phyloP scores from a whole-genome alignment of 352 stramenopile genomes.

The Globisporangium sylvaticum region DNA sequence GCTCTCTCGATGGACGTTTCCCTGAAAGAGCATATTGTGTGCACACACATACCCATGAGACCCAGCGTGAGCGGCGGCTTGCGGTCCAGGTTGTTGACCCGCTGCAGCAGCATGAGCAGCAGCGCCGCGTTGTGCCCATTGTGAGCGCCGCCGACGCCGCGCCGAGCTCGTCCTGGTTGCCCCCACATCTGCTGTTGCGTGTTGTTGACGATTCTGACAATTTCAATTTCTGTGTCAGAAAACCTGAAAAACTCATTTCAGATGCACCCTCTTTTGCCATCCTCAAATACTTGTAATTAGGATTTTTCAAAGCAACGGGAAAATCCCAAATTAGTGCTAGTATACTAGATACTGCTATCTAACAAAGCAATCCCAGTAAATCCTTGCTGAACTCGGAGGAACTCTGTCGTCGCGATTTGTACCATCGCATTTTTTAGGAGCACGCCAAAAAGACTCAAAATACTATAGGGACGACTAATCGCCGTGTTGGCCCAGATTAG shows the following conservation, averaged over 20 bases:
- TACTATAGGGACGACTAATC: background rate
- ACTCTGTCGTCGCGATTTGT: background rate
- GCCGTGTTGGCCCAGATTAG: background rate
- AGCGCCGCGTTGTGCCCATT: conserved; percentile 24
- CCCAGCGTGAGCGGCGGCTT: conserved; percentile 56
- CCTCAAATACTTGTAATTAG: too few species aligned
- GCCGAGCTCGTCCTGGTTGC: background rate
- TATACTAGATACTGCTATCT: background rate
- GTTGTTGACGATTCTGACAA: background rate
- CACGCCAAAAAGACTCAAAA: background rate
- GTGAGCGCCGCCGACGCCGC: background rate
- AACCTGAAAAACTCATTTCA: background rate
- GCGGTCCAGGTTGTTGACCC: conserved; percentile 50
- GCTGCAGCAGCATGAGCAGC: conserved; percentile 33
- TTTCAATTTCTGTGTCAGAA: background rate
- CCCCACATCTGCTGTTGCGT: conserved; percentile 9
- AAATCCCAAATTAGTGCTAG: background rate
- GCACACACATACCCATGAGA: conserved; percentile 31
- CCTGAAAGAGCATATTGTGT: background rate
- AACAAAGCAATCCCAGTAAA: background rate
- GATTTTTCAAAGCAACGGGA: too few species aligned
- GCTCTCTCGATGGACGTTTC: background rate
- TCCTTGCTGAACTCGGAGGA: background rate
- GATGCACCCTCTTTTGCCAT: too few species aligned
- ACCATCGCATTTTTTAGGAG: background rate